Base-by-base conservation (phyloP, 2,329 filamentous ascomycete species). In the Neofusicoccum cordaticola region DNA sequence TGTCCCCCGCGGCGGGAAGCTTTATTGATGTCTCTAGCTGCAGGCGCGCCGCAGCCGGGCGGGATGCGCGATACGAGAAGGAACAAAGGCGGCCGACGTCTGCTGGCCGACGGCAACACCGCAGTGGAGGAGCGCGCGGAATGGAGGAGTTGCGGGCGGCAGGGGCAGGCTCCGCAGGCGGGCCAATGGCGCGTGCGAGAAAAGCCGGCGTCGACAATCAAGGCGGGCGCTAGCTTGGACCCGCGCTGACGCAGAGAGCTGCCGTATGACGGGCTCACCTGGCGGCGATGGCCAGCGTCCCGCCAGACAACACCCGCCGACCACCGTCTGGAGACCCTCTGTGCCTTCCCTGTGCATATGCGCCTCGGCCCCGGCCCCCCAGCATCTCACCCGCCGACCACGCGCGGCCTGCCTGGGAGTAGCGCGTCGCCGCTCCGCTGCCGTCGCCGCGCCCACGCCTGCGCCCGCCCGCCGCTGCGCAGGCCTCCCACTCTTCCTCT, bases 311-410 rank as follows among this genome's bases (percentile, higher is more conserved):
- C 56, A 37, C 56, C 12, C 22, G 27, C 42, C 47, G 27, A 9
- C 56, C 34, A 17, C 42, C 56, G 31, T 44, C 22, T 19, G 41
- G n/a, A 31, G 48, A 22, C 56, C 15, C 39, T 42, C 53, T 58
- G 53, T 45, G 53, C 53, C 53, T 22, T 60, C 41, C 22, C 27
- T 19, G 56, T 60, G 56, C 56, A 60, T 60, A 60, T 60, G 56
- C 56, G 56, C 42, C 41, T 47, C 37, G 15, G 27, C 37, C 22
- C 44, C 53, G 34, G 53, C 53, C 13, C 7, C 22, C 22, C 53
- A 19, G n/a, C 6, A 22, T 39, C 56, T 47, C n/a, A 47, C 42
- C 27, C 31, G 27, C 56, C 56, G 56, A 47, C 41, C n/a, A 41
- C 19, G 41, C 42, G 22, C 53, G 15, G 53, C 53, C 53, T 58